Evolutionary conservation across 495 filamentous ascomycete species (phyloP).

Genomic region (Aspergillus indologenus): DNA sequence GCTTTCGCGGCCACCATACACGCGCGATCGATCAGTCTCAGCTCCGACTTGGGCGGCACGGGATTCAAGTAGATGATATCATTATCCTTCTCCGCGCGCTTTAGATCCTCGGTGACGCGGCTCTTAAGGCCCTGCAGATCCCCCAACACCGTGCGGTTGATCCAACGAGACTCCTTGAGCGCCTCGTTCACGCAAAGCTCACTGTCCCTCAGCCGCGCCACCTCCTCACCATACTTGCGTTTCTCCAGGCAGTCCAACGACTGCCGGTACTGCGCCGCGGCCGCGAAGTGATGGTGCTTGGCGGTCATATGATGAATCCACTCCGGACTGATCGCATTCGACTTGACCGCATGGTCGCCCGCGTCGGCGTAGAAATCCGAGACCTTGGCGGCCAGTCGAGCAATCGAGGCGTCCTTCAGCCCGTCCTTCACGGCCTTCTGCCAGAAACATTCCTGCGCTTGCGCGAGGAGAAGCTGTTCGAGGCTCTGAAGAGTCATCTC

Average conservation of each 20-base stretch:
- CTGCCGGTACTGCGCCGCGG: constrained; percentile 91
- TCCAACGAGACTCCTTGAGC: constrained; percentile 78
- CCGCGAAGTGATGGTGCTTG: constrained; percentile 97
- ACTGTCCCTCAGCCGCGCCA: constrained; percentile 79
- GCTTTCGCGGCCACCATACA: constrained; percentile 81
- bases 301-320: constrained; percentile 99
- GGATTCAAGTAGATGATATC: constrained; percentile 85
- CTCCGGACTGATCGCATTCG: constrained; percentile 82
- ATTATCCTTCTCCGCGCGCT: constrained; percentile 93
- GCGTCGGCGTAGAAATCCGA: constrained; percentile 87
- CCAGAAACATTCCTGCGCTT: constrained; percentile 98
- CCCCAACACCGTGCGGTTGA: constrained; percentile 77
- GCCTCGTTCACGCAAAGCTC: constrained; percentile 81
- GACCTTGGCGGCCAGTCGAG: constrained; percentile 86
- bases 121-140: constrained; percentile 83
- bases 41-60: constrained; percentile 84
- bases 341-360: constrained; percentile 81
- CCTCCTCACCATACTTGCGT: constrained; percentile 92
- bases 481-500: constrained; percentile 78
- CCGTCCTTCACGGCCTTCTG: constrained; percentile 94
- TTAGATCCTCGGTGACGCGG: constrained; percentile 80
- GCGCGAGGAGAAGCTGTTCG: constrained; percentile 79
- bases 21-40: constrained; percentile 80
- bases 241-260: constrained; percentile 91
- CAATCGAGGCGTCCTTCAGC: constrained; percentile 86